Conservation (phyloP, 2,329 filamentous ascomycete genomes). For the Apiospora saccharicola region DNA sequence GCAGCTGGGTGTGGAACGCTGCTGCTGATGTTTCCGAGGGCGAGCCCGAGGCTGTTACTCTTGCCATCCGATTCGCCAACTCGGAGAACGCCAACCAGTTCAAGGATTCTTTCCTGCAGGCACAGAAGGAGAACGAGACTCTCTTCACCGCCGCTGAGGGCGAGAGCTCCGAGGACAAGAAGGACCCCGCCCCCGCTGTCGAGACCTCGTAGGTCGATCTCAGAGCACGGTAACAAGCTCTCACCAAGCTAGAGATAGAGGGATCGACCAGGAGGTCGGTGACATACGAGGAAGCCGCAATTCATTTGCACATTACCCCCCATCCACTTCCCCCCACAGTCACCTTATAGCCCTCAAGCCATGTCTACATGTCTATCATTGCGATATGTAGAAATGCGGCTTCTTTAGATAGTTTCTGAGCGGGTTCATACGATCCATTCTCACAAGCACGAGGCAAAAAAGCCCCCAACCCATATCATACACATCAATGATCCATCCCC, state of each 20-base stretch:
- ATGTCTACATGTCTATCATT: constrained; percentile 8
- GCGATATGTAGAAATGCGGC: constrained; percentile 2
- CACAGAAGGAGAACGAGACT: constrained; percentile 93
- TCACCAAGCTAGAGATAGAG: not conserved
- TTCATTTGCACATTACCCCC: not conserved
- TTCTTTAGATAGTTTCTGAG: constrained; percentile 16
- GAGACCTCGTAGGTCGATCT: constrained; percentile 29
- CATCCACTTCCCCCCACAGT: constrained; percentile 18
- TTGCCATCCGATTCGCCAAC: constrained; percentile 98
- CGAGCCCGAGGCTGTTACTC: constrained; percentile 92
- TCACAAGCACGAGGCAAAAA: constrained; percentile 9
- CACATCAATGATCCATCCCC: constrained; percentile 13
- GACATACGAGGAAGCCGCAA: constrained; percentile 13
- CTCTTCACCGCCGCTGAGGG: constrained; percentile 70
- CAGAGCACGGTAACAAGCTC: not conserved
- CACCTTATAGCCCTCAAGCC: not conserved
- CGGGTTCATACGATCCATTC: constrained; percentile 15
- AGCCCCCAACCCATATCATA: constrained; percentile 3
- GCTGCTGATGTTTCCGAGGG: constrained; percentile 98
- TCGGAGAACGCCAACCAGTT: constrained; percentile 97
- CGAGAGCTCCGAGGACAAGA: constrained; percentile 37
- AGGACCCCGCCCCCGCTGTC: constrained; percentile 32
- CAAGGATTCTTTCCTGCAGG: constrained; percentile 97
- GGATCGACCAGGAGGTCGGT: constrained; percentile 10
- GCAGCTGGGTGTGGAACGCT: constrained; percentile 99